Evolutionary conservation across 2,329 filamentous ascomycete genomes (phyloP), one percentile per base, ranked within the genome.

Genomic region (Sporothrix globosa): DNA sequence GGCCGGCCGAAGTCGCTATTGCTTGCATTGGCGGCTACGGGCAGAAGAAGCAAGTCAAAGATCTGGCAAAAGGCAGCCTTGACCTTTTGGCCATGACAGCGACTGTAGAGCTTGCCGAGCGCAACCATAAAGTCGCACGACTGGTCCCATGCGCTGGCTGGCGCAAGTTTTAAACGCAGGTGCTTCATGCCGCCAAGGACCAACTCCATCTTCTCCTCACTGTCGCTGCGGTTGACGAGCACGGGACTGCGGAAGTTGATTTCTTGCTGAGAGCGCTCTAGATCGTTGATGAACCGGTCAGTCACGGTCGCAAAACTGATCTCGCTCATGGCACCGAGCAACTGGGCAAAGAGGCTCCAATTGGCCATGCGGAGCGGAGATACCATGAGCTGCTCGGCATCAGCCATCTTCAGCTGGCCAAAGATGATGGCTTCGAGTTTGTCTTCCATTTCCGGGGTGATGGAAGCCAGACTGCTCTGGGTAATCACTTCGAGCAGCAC

Each of bases 391-490:
- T 94, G 89, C 9, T 97, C 93, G 0, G 92, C 89, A 72, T 98
- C 94, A 9, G 93, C 91, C 60, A 91, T 91, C 77, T 94, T 96
- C 11, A 99, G 85, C 79, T 98, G 96, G n/a, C 91, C 91, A 79
- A 98, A 99, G 69, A 99, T 97, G 72, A 99, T 97, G 73, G 90
- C 92, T 78, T 98, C 95, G 4, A 99, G 84, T 75, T 96, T 95
- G 73, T 96, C 92, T 72, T 96, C 94, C 88, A 97, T 97, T 75
- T 97, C 95, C 1, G 89, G 84, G 6, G 92, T 97, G 74, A 99
- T 92, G 24, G 89, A 91, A 46, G 89, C 86, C 58, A 98, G 82
- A 39, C 87, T 94, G 76, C 93, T 97, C 79, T 98, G 93, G 52
- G 91, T 90, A 78, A 98, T 96, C 65, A 99, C 94, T 78, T 98